These are phyloP conservation scores for Gnaphalium uliginosum DNA, from an alignment of 129 eudicot genomes.

Conservation along the genomic window DNA sequence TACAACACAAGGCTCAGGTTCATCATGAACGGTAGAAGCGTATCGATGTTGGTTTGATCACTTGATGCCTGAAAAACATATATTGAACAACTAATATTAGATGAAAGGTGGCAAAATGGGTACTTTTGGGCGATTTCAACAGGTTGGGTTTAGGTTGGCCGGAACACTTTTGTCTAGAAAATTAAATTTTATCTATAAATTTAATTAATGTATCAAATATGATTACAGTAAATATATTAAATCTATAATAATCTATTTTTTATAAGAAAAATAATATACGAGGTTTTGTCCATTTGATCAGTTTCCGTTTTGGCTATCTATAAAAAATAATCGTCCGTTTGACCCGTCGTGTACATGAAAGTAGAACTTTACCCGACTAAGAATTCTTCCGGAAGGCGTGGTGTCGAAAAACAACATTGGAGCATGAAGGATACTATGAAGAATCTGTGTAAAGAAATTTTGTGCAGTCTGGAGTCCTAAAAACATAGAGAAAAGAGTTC, in stretches of 20 bases:
- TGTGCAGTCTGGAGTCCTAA: constrained; percentile 64
- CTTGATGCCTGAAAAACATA: constrained; percentile 54
- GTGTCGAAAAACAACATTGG: constrained; percentile 89
- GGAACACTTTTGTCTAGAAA: background rate
- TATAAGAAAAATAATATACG: background rate
- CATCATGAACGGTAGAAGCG: constrained; percentile 54
- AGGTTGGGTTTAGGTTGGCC: background rate
- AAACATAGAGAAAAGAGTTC: constrained; percentile 36
- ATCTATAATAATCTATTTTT: background rate
- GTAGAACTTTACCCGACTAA: constrained; percentile 53
- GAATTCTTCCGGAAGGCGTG: constrained; percentile 77
- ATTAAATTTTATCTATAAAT: background rate
- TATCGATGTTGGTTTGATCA: constrained; percentile 68
- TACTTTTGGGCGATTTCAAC: background rate
- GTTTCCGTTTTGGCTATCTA: background rate
- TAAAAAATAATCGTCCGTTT: background rate
- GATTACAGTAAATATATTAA: background rate
- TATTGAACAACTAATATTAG: constrained; percentile 13
- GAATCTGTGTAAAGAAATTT: constrained; percentile 53
- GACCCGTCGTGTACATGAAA: background rate
- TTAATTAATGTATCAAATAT: no score
- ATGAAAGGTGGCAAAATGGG: background rate
- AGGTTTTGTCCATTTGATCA: background rate
- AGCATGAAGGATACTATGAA: constrained; percentile 61
- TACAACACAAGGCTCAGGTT: constrained; percentile 46